Evolutionary conservation across 2,329 filamentous ascomycete species (phyloP).

Genomic region (Alternaria longipes): DNA sequence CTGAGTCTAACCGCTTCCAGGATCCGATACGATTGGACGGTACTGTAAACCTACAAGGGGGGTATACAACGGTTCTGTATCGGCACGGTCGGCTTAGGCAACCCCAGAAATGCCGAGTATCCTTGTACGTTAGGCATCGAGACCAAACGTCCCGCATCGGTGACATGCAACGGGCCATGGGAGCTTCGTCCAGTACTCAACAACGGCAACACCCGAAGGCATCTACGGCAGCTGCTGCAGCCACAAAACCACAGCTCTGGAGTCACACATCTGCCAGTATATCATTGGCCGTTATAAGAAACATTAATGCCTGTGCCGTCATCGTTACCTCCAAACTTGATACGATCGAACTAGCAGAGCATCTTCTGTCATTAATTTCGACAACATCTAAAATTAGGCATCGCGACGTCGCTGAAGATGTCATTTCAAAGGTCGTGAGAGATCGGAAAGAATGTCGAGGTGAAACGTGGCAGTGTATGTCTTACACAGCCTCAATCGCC

Average conservation of each 20-base stretch:
- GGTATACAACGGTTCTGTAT: neutral
- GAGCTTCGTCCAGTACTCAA: neutral
- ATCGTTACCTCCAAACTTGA: neutral
- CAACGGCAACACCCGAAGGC: neutral
- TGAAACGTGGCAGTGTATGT: conserved; percentile 13
- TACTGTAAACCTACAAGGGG: neutral
- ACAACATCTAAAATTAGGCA: conserved; percentile 1
- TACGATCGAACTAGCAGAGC: neutral
- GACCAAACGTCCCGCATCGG: neutral
- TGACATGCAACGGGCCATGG: neutral
- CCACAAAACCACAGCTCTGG: neutral
- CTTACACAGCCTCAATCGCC: conserved; percentile 12
- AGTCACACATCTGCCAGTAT: neutral
- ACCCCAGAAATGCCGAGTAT: conserved; percentile 2
- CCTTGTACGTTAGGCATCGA: neutral
- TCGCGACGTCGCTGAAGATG: neutral
- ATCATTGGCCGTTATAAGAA: neutral
- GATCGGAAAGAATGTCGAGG: neutral
- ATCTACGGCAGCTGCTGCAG: neutral
- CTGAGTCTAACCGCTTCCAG: neutral
- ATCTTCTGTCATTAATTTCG: neutral
- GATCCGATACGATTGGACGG: neutral
- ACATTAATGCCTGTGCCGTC: neutral
- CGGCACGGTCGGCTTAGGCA: neutral
- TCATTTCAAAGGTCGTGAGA: neutral